Percentiles rank a stretch among this genome's conserved stretches.
Evolutionary conservation across 2,329 filamentous ascomycete genomes (phyloP).

Genomic region (Eurotiales sp.): DNA sequence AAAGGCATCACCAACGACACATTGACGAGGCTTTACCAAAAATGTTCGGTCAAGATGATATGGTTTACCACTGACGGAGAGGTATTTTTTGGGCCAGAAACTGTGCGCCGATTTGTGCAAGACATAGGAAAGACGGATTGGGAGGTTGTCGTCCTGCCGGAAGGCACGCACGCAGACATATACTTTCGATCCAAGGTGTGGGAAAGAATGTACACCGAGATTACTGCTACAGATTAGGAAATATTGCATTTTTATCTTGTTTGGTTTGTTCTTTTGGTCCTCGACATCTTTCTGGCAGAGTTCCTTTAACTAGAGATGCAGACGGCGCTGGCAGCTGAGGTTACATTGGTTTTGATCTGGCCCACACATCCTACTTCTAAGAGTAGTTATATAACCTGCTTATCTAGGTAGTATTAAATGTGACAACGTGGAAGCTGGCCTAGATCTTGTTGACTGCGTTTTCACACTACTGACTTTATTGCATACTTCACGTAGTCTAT

Average conservation of each 20-base stretch:
- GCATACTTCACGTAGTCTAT: no score
- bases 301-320: no score
- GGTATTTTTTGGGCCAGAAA: background rate
- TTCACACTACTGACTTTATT: no score
- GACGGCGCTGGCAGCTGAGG: no score
- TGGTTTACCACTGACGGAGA: conserved; percentile 2
- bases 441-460: no score
- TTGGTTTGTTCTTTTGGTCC: no score
- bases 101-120: background rate
- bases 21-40: background rate
- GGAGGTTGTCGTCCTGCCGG: background rate
- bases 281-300: no score
- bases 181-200: background rate
- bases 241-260: background rate
- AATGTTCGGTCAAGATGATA: background rate
- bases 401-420: no score
- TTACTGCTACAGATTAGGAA: background rate
- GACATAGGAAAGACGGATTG: background rate
- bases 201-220: conserved; percentile 3
- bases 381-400: no score
- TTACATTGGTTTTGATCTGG: no score
- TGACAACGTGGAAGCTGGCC: no score
- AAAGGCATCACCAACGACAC: conserved; percentile 1
- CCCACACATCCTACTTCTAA: no score
- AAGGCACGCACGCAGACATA: background rate